Percentiles rank a stretch among this genome's conserved stretches.
Conservation (phyloP, 768 basidiomycete species). For the Coprinopsis strossmayeri region DNA sequence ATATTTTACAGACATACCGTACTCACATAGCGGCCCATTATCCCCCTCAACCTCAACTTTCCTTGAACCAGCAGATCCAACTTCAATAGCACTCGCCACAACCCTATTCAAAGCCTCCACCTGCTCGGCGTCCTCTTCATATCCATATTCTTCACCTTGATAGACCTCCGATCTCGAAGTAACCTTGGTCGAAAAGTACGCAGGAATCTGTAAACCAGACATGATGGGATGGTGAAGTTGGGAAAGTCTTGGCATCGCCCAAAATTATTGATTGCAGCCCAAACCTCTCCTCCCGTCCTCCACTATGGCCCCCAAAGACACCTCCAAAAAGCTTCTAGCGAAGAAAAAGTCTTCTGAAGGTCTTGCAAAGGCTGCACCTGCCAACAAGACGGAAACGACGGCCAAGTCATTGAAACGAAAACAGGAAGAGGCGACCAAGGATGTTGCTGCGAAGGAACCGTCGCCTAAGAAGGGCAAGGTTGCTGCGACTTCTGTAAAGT, state of each 20-base stretch:
- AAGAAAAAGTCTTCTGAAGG: neutral
- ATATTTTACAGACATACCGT: constrained; percentile 2
- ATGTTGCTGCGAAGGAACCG: constrained; percentile 5
- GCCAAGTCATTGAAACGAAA: constrained; percentile 25
- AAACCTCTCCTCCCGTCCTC: neutral
- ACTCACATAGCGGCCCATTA: constrained; percentile 16
- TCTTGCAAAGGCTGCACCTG: constrained; percentile 11
- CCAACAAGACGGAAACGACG: constrained; percentile 10
- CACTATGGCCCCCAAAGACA: constrained; percentile 6
- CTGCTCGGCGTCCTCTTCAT: neutral
- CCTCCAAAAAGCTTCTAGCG: neutral
- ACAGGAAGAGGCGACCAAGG: constrained; percentile 17
- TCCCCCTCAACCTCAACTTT: neutral
- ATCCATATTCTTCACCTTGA: neutral
- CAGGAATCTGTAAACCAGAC: neutral
- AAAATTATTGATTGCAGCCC: constrained; percentile 8
- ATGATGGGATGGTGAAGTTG: constrained; percentile 2
- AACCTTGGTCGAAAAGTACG: neutral
- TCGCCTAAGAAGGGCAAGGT: constrained; percentile 5
- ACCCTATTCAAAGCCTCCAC: constrained; percentile 1
- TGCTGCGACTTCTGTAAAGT: neutral
- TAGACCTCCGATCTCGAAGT: constrained; percentile 1
- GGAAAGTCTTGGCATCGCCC: neutral
- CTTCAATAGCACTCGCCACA: constrained; percentile 4
- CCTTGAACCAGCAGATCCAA: too few relatives aligned